A percentile compares a stretch with the other conserved stretches of the same genome.
Conservation (phyloP, 306 rosid genomes). For the Citrullus colocynthis region DNA sequence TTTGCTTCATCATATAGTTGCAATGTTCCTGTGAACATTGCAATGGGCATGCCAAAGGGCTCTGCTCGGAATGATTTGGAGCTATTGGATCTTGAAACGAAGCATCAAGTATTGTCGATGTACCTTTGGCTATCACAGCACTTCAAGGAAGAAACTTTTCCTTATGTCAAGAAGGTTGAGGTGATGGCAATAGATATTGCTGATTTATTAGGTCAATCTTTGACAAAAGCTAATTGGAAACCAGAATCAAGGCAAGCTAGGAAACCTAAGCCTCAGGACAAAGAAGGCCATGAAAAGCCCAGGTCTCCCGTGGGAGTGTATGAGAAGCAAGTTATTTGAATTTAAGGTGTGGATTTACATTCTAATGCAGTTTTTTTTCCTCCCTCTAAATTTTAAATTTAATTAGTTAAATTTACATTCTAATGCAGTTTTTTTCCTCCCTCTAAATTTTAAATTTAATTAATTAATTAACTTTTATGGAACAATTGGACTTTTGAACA, state of each 20-base stretch:
- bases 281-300: slow-evolving; percentile 34
- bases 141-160: slow-evolving; percentile 58
- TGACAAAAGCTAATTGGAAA: slow-evolving; percentile 70
- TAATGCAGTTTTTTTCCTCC: too few relatives aligned
- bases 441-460: too few relatives aligned
- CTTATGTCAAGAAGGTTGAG: slow-evolving; percentile 59
- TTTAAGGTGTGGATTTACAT: slow-evolving; percentile 5
- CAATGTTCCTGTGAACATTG: slow-evolving; percentile 56
- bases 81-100: slow-evolving; percentile 81
- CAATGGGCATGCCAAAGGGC: slow-evolving; percentile 72
- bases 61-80: slow-evolving; percentile 68
- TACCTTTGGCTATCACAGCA: slow-evolving; percentile 84
- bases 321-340: slow-evolving; percentile 31
- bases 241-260: slow-evolving; percentile 46
- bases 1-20: slow-evolving; percentile 61
- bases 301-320: slow-evolving; percentile 27
- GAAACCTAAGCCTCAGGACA: slow-evolving; percentile 33
- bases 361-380: not conserved
- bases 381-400: too few relatives aligned
- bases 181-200: slow-evolving; percentile 67
- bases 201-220: slow-evolving; percentile 47
- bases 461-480: too few relatives aligned
- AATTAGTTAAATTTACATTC: too few relatives aligned
- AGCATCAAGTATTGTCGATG: slow-evolving; percentile 81
- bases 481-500: too few relatives aligned